These are phyloP conservation scores for Diplodia scrobiculata DNA, from an alignment of 2,329 filamentous ascomycete genomes.

Conservation along the genomic window DNA sequence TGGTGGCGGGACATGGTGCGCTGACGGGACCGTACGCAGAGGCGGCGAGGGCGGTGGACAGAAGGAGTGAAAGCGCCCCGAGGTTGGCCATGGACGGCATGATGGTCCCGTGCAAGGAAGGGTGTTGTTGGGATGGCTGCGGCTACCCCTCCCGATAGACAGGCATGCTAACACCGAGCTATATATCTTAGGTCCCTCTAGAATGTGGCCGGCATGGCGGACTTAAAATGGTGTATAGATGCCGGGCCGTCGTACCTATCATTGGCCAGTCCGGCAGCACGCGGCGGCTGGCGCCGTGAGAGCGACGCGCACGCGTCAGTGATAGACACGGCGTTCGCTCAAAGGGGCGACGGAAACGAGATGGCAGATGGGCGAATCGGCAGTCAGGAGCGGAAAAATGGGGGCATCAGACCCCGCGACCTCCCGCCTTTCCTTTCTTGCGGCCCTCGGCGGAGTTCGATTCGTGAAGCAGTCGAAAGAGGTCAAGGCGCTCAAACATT, in stretches of 20 bases:
- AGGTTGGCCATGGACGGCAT: constrained; percentile 15
- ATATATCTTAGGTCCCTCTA: background rate
- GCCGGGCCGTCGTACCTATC: constrained; percentile 7
- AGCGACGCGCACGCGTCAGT: constrained; percentile 11
- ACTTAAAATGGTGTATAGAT: background rate
- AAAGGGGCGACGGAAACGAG: background rate
- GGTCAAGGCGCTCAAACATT: constrained; percentile 9
- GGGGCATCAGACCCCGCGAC: background rate
- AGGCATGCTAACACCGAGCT: background rate
- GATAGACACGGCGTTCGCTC: background rate
- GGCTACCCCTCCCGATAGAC: background rate
- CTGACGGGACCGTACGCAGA: constrained; percentile 42
- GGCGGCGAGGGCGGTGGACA: constrained; percentile 28
- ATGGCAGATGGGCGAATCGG: constrained; percentile 7
- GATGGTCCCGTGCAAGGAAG: background rate
- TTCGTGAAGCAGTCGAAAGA: background rate
- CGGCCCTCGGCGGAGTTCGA: too few relatives aligned
- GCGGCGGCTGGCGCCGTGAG: background rate
- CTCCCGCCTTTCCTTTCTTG: background rate
- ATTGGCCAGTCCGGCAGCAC: constrained; percentile 11
- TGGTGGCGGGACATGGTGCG: constrained; percentile 44
- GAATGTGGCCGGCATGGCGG: background rate
- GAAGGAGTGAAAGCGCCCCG: constrained; percentile 9
- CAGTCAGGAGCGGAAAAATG: constrained; percentile 8
- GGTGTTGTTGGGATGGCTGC: background rate